phyloP scores from a whole-genome alignment of 768 basidiomycete genomes.

The Termitomyces sp. region DNA sequence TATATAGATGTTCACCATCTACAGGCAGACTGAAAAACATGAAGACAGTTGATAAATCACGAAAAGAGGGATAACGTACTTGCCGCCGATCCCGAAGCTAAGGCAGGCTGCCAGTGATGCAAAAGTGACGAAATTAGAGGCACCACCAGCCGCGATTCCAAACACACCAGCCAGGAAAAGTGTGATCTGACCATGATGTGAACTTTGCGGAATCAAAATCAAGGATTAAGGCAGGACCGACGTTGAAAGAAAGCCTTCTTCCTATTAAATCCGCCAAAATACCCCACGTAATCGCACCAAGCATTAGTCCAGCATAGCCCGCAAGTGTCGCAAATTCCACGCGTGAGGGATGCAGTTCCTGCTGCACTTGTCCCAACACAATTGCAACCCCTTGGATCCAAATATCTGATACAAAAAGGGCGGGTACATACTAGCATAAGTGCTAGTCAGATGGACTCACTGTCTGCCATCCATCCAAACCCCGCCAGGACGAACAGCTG shows the following conservation, averaged over 20 bases:
- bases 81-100: conserved; percentile 47
- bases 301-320: conserved; percentile 40
- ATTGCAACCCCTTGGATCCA: conserved; percentile 45
- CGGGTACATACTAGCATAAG: background rate
- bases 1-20: conserved; percentile 28
- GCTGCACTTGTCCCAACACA: conserved; percentile 36
- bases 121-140: conserved; percentile 39
- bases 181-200: conserved; percentile 16
- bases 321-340: conserved; percentile 42
- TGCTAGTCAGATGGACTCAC: conserved; percentile 24
- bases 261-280: conserved; percentile 44
- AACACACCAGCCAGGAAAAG: conserved; percentile 37
- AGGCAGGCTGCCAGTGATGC: conserved; percentile 39
- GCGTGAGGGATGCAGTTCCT: conserved; percentile 34
- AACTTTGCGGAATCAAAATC: background rate
- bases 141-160: conserved; percentile 43
- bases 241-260: conserved; percentile 39
- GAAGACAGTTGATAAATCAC: conserved; percentile 9
- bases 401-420: conserved; percentile 20
- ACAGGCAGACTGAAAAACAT: conserved; percentile 30
- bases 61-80: conserved; percentile 28
- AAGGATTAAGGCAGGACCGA: background rate
- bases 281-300: conserved; percentile 45
- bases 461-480: conserved; percentile 45
- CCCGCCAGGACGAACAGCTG: conserved; percentile 42